Percentiles rank a stretch among this genome's conserved stretches.
phyloP scores from a whole-genome alignment of 306 rosid species.

The Lotus japonicus region DNA sequence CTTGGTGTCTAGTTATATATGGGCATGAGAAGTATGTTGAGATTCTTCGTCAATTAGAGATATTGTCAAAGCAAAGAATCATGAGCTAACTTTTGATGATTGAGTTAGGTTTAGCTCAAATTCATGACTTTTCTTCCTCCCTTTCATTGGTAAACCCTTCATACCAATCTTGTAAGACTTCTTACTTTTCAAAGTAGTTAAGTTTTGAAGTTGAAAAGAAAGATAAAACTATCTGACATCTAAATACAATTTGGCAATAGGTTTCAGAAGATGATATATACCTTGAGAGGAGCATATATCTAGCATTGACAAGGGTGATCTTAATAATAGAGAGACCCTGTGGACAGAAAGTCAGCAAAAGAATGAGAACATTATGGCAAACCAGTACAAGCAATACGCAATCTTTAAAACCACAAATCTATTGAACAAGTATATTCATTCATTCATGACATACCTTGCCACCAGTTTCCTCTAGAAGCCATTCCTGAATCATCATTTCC shows the following conservation, averaged over 20 bases:
- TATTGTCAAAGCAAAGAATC: no score
- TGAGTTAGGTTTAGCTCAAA: no score
- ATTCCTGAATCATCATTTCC: conserved; percentile 51
- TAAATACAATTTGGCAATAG: background rate
- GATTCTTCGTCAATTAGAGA: no score
- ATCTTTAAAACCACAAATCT: background rate
- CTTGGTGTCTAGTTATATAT: no score
- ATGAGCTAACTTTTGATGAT: no score
- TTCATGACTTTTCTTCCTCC: no score
- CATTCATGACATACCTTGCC: conserved; percentile 56
- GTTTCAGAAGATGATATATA: conserved; percentile 14
- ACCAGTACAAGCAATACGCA: background rate
- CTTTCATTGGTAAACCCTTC: no score
- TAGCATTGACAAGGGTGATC: conserved; percentile 13
- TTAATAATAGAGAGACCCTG: conserved; percentile 79
- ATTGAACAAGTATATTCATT: background rate
- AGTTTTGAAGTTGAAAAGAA: background rate
- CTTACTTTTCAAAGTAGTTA: background rate
- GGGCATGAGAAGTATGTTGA: no score
- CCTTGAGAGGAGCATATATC: conserved; percentile 39
- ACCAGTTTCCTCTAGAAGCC: conserved; percentile 89
- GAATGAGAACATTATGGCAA: conserved; percentile 14
- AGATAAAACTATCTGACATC: background rate
- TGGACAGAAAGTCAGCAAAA: conserved; percentile 8
- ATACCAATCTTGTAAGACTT: background rate